Evolutionary conservation across 805 yeast species (phyloP), one percentile per base, ranked within the genome.

Genomic region (Jamesozyma jinghongensis): DNA sequence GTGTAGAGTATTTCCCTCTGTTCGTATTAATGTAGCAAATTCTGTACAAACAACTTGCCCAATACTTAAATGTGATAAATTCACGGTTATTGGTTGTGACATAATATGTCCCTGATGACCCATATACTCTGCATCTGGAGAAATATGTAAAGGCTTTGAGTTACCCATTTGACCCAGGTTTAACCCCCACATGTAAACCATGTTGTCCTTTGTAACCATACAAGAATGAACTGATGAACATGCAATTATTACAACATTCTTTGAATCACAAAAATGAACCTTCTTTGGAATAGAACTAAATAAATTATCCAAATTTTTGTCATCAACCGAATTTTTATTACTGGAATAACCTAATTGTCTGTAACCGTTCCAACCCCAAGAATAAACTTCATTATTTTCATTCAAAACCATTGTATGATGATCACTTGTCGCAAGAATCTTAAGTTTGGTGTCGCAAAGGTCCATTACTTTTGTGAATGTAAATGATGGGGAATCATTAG

Each of bases 111-210:
- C 47, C 56, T 58, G 46, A 60, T 66, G 38, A 73, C 75, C 41
- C 41, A 49, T 32, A 66, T 76, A 50, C 70, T 74, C 26, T 63
- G 56, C 33, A 76, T 70, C 25, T 60, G 65, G 17, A 69, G 56
- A 40, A 52, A 59, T 44, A 61, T 67, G 28, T 75, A 79, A 28
- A 13, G 51, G 54, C 36, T 49, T 53, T 4, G 56, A 43, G 7
- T 45, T 47, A 3, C 90, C 90, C 79, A 85, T 75, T 57, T 85
- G 95, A 0, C 95, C 95, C 28, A 76, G 63, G 53, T 85, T 83
- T 29, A 80, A 61, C 2, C 95, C 95, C 94, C 95, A 85, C 30
- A 75, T 59, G 44, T 63, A 73, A 1, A 81, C 47, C n/a, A 52
- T 44, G 8, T 71, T 73, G 33, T 63, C 56, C 0, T 78, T 63